A percentile compares a stretch with the other conserved stretches of the same genome.
Conservation (phyloP, 208 protist species). For the Leishmania mexicana region DNA sequence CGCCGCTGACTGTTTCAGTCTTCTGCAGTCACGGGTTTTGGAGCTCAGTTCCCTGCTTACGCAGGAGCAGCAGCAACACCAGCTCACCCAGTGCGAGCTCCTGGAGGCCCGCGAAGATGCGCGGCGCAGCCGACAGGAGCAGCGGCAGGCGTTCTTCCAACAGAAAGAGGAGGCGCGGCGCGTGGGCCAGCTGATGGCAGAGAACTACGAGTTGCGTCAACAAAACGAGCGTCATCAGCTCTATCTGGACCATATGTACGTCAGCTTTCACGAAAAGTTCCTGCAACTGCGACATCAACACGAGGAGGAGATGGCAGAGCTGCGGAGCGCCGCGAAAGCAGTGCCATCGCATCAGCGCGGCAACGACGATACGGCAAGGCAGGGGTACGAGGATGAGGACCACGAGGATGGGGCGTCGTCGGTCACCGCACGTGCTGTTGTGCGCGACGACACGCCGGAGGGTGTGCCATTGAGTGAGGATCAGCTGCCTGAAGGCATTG, state of each 20-base stretch:
- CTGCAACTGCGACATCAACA: conserved; percentile 22
- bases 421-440: background rate
- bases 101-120: conserved; percentile 31
- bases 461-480: background rate
- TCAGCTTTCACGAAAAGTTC: conserved; percentile 20
- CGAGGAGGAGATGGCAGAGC: conserved; percentile 19
- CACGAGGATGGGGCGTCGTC: background rate
- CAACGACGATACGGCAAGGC: background rate
- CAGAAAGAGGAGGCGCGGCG: conserved; percentile 37
- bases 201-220: conserved; percentile 33
- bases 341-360: background rate
- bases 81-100: conserved; percentile 27
- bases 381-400: background rate
- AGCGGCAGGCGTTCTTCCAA: conserved; percentile 29
- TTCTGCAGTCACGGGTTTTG: conserved; percentile 30
- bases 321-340: background rate
- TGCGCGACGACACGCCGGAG: background rate
- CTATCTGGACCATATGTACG: conserved; percentile 26
- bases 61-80: conserved; percentile 34
- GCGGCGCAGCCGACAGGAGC: conserved; percentile 27
- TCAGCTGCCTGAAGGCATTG: conserved; percentile 1
- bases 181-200: conserved; percentile 17
- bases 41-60: conserved; percentile 29
- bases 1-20: conserved; percentile 29
- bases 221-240: conserved; percentile 28